Percentiles rank a stretch among this genome's conserved stretches.
These are phyloP conservation scores for Mycena galopus DNA, from an alignment of 768 basidiomycete species.

Conservation along the genomic window DNA sequence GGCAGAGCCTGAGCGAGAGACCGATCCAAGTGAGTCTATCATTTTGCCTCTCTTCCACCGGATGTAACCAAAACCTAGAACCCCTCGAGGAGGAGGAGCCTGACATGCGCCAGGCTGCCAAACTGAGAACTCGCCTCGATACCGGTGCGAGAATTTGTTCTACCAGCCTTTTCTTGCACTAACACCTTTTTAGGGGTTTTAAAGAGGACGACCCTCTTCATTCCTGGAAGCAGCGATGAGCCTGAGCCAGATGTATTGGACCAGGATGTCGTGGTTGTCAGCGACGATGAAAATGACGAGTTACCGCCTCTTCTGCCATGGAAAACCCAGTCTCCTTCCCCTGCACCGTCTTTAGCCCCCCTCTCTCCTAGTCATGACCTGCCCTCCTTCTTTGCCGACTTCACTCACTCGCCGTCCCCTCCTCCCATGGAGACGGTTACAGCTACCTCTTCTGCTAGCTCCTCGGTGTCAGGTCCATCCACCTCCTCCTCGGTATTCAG, in stretches of 20 bases:
- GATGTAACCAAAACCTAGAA: neutral
- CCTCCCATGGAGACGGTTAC: neutral
- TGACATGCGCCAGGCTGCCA: conserved; percentile 17
- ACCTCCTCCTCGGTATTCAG: neutral
- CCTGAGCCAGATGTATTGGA: neutral
- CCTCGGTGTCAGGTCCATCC: neutral
- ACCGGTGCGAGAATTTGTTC: neutral
- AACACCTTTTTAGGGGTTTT: neutral
- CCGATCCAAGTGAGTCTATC: neutral
- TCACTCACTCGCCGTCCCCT: neutral
- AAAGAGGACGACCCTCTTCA: neutral
- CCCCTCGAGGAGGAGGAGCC: neutral
- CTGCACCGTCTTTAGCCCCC: neutral
- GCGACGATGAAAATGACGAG: neutral
- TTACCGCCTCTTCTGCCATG: neutral
- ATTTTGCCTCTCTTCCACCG: neutral
- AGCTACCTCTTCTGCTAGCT: neutral
- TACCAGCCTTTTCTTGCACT: neutral
- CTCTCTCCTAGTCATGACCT: neutral
- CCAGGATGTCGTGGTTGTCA: neutral
- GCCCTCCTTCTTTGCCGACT: neutral
- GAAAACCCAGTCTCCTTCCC: neutral
- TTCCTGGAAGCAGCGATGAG: conserved; percentile 5
- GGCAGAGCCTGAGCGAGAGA: neutral
- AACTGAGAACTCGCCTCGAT: neutral